Evolutionary conservation across 345 rosid genomes (phyloP), one percentile per base, ranked within the genome.

Genomic region (Eucalyptus virginea): DNA sequence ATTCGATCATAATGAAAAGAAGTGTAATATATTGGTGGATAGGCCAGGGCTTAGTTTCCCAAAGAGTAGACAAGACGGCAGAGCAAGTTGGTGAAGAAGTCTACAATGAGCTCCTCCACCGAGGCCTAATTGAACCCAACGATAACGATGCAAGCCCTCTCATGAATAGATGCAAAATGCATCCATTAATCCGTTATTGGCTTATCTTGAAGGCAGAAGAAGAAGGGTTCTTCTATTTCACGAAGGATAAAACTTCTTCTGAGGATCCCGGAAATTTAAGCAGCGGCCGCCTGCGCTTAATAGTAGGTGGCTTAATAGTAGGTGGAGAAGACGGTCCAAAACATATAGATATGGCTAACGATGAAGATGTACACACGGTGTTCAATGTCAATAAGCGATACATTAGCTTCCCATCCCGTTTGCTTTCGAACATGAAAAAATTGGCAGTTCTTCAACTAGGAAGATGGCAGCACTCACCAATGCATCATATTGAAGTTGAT

Each of bases 381-480:
- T 92, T 93, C 58, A 54, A 54, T 54, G 58, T 54, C 0, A 54
- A 54, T 54, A 26, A 54, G 58, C 58, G 3, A 54, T 89, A 88
- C 88, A 88, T 90, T 44, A 88, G 48, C 19, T 89, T 90, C 3
- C 88, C 6, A 42, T 9, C 3, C 9, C 92, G 50, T 12, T 90
- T 49, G 81, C 87, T 94, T 15, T 40, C 47, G 21, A 93, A 91
- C 50, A 89, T 92, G 89, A 89, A 16, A 65, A 23, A 32, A 8
- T 21, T 93, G 28, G 26, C 8, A 0, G 93, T 93, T 91, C 92
- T 94, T 12, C 89, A 92, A 54, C 54, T 94, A 32, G 95, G 95
- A 40, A 37, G 81, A 87, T 93, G 95, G 94, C 91, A 86, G 69
- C 5, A 87, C 88, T 67, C 89, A 6, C 49, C 47, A 8, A 72